Percentiles rank a stretch among this genome's conserved stretches.
Conservation (phyloP, 192 early-diverging fungal species). For the Piromyces sp. region DNA sequence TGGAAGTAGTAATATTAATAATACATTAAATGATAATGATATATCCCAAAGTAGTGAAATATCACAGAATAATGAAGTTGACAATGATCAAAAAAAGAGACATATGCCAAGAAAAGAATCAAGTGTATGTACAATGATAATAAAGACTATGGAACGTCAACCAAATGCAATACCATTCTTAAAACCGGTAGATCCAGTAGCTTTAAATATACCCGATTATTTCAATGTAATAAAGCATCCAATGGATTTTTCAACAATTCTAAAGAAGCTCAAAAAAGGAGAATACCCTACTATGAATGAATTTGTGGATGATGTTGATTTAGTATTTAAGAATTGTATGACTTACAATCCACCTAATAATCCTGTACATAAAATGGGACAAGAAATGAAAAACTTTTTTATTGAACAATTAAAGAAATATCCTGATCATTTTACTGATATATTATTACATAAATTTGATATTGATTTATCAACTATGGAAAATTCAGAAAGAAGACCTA, state of each 20-base stretch:
- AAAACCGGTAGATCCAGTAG: conserved; percentile 70
- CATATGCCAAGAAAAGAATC: neutral
- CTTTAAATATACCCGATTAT: conserved; percentile 75
- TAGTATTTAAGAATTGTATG: conserved; percentile 78
- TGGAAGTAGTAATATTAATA: no score
- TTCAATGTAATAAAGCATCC: conserved; percentile 64
- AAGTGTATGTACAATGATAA: neutral
- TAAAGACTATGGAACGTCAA: neutral
- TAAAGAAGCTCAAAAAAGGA: conserved; percentile 42
- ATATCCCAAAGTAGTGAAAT: neutral
- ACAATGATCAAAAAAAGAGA: neutral
- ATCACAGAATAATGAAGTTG: neutral
- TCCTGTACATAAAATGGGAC: conserved; percentile 5
- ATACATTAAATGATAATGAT: no score
- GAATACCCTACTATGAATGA: conserved; percentile 43
- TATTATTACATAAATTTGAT: neutral
- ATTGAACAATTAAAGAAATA: neutral
- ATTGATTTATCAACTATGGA: neutral
- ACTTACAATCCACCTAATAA: conserved; percentile 52
- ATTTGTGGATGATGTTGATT: conserved; percentile 55
- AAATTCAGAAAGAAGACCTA: neutral
- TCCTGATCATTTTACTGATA: neutral
- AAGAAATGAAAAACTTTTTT: neutral
- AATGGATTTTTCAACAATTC: conserved; percentile 75
- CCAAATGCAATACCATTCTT: conserved; percentile 21